phyloP scores from a whole-genome alignment of 495 filamentous ascomycete genomes.

The Penicillium malachiteum region DNA sequence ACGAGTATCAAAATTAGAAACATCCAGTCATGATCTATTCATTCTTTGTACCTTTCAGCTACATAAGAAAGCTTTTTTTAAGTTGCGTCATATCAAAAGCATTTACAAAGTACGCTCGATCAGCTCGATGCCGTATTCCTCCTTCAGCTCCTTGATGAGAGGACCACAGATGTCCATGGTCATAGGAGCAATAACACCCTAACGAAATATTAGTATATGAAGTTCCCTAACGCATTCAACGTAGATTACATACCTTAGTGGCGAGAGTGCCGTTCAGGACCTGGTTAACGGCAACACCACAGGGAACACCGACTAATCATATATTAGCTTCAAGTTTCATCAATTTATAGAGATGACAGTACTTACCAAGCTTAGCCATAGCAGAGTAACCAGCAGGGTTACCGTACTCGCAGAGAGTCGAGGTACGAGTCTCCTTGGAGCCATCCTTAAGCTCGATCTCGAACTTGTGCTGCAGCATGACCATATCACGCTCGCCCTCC shows the following conservation, averaged over 20 bases:
- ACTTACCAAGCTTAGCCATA: conserved; percentile 70
- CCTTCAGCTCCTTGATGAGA: conserved; percentile 62
- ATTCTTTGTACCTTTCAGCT: conserved; percentile 18
- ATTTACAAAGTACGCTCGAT: conserved; percentile 42
- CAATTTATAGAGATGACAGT: not conserved
- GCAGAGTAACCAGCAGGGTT: conserved; percentile 77
- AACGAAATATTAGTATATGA: conserved; percentile 1
- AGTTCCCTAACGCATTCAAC: not conserved
- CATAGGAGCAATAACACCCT: conserved; percentile 81
- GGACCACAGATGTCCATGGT: conserved; percentile 64
- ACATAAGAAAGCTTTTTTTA: not conserved
- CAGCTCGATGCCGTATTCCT: conserved; percentile 27
- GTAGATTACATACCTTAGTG: conserved; percentile 47
- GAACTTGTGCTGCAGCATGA: conserved; percentile 92
- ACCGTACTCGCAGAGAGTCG: conserved; percentile 85
- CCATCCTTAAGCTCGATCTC: conserved; percentile 82
- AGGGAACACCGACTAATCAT: conserved; percentile 59
- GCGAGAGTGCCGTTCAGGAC: conserved; percentile 79
- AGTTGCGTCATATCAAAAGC: not conserved
- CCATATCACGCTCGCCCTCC: conserved; percentile 78
- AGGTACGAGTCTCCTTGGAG: conserved; percentile 69
- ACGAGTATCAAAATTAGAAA: not conserved
- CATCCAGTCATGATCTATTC: conserved; percentile 15
- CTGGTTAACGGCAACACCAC: conserved; percentile 67
- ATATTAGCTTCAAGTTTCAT: not conserved